Evolutionary conservation across 768 basidiomycete genomes (phyloP), one percentile per base, ranked within the genome.

Genomic region (Hericium alpestre): DNA sequence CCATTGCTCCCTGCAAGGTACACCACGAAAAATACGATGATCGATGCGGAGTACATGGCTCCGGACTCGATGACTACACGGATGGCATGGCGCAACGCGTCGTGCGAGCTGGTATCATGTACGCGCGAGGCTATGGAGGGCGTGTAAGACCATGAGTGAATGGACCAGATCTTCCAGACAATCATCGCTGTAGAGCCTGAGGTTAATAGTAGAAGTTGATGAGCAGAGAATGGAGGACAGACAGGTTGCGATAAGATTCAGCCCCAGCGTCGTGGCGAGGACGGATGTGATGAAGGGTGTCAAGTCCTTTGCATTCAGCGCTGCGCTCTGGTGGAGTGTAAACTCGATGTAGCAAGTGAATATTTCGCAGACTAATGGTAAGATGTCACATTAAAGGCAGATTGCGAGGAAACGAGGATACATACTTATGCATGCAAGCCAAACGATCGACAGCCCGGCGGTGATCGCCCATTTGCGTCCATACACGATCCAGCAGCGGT

Each of bases 401-500:
- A 1, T 0, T 32, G 32, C 5, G 37, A 27, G 58, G 51, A 18
- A 54, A 56, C 4, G 59, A 39, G 22, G 50, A 52, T 38, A 58
- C 20, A 11, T 51, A 37, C 57, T 60, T 23, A 61, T 48, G 38
- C 57, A 53, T 0, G 57, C 62, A 18, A 66, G 51, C 64, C 64
- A 66, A 10, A 69, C 48, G 16, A 67, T 23, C 3, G 65, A 25
- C 1, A 65, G 61, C 5, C 61, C 18, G 4, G 54, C 23, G 3
- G 65, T 56, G 41, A 64, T 56, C 23, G 38, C 16, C 62, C 62
- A 66, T 9, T 59, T 60, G 32, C 57, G 53, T 23, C 55, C 37
- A 53, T 64, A 67, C 2, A 68, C 56, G 22, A 68, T 58, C 57
- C 56, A 69, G 53, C 68, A 69, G 16, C 68, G 61, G 53, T 57